phyloP scores from a whole-genome alignment of 2,329 filamentous ascomycete genomes.

The Diaporthe sp. region DNA sequence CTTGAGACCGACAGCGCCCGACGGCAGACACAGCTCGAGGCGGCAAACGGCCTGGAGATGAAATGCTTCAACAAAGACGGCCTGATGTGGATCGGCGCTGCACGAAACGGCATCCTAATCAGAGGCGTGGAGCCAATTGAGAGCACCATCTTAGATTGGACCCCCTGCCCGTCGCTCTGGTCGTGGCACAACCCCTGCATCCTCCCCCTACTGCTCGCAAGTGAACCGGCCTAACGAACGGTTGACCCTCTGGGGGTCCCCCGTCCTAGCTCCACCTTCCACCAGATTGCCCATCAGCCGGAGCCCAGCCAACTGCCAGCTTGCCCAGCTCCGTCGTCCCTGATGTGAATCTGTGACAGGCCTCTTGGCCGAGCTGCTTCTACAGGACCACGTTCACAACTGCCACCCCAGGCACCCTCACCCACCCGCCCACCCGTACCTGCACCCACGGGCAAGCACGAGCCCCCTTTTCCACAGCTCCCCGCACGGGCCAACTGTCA shows the following conservation, averaged over 20 bases:
- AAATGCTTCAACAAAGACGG: constrained; percentile 21
- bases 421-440: background rate
- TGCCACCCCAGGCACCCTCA: background rate
- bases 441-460: constrained; percentile 12
- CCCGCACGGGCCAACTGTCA: constrained; percentile 20
- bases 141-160: constrained; percentile 25
- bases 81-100: constrained; percentile 24
- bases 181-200: constrained; percentile 20
- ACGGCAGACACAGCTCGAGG: constrained; percentile 2
- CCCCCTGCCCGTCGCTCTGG: constrained; percentile 23
- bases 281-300: constrained; percentile 24
- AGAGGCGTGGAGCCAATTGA: constrained; percentile 28
- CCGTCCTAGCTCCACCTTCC: constrained; percentile 13
- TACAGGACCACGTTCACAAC: background rate
- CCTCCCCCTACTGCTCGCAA: background rate
- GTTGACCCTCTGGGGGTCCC: constrained; percentile 16
- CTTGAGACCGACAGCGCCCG: background rate
- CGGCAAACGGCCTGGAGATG: constrained; percentile 22
- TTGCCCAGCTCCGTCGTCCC: background rate
- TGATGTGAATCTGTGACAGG: constrained; percentile 9
- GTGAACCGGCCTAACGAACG: constrained; percentile 3
- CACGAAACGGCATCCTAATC: constrained; percentile 32
- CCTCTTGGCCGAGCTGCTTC: background rate
- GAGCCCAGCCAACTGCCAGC: background rate
- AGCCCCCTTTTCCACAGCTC: constrained; percentile 29